Evolutionary conservation across 345 rosid species (phyloP).

Genomic region (Atalantia buxifolia): DNA sequence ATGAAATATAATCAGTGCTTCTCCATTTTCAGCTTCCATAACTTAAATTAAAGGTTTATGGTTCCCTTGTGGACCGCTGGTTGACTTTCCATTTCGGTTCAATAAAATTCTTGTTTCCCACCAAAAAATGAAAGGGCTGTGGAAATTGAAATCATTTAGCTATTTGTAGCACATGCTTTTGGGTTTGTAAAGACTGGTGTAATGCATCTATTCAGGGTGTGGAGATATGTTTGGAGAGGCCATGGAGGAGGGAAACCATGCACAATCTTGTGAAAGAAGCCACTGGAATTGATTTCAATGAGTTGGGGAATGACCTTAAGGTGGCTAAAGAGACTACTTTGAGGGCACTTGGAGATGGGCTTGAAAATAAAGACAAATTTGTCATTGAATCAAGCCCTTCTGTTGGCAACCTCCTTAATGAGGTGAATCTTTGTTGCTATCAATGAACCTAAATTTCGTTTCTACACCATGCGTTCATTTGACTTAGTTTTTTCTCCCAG

Average conservation of each 20-base stretch:
- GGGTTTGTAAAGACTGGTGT: slow-evolving; percentile 12
- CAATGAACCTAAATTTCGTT: not conserved
- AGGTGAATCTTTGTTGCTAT: slow-evolving; percentile 42
- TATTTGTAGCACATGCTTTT: not conserved
- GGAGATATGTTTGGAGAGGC: slow-evolving; percentile 74
- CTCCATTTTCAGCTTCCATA: not conserved
- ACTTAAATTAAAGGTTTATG: not conserved
- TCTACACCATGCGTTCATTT: not conserved
- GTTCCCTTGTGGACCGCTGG: not conserved
- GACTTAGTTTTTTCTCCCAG: slow-evolving; percentile 7
- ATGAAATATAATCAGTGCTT: not conserved
- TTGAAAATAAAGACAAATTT: slow-evolving; percentile 68
- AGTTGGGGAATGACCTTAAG: slow-evolving; percentile 50
- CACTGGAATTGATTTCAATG: slow-evolving; percentile 65
- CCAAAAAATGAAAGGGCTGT: not conserved
- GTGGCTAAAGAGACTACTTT: slow-evolving; percentile 64
- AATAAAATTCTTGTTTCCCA: not conserved
- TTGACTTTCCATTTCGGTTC: not conserved
- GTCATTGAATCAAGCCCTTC: slow-evolving; percentile 71
- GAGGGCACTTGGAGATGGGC: slow-evolving; percentile 43
- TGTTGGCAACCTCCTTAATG: slow-evolving; percentile 82
- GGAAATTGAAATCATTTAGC: slow-evolving; percentile 1
- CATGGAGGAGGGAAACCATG: slow-evolving; percentile 98
- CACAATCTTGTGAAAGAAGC: slow-evolving; percentile 85
- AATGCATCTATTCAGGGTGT: slow-evolving; percentile 52